Conservation (phyloP, 225 moss, liverwort and hornwort genomes). For the Marchantia polymorpha region DNA sequence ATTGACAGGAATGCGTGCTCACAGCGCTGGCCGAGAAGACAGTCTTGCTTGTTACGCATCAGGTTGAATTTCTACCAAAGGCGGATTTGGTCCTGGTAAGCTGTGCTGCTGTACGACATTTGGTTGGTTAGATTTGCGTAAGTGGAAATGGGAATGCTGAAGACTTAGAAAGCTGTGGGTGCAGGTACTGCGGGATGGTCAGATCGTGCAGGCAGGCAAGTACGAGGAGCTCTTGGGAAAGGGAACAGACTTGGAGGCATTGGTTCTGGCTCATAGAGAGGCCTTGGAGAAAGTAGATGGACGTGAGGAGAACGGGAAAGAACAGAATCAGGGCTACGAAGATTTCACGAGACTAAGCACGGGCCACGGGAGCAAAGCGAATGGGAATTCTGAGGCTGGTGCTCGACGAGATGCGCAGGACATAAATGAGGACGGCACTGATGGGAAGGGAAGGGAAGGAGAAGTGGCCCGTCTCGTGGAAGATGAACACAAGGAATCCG, state of each 20-base stretch:
- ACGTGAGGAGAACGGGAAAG: slow-evolving; percentile 12
- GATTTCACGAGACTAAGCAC: background rate
- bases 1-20: slow-evolving; percentile 46
- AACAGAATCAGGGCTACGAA: background rate
- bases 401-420: background rate
- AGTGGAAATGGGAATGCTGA: background rate
- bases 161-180: background rate
- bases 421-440: background rate
- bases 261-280: slow-evolving; percentile 47
- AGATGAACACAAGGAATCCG: slow-evolving; percentile 42
- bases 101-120: background rate
- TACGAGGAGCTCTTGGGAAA: slow-evolving; percentile 43
- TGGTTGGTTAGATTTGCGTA: background rate
- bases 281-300: slow-evolving; percentile 39
- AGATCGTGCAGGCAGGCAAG: slow-evolving; percentile 61
- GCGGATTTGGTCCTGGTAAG: slow-evolving; percentile 55
- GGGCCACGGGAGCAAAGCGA: background rate
- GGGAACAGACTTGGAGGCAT: slow-evolving; percentile 51
- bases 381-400: background rate
- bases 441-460: slow-evolving; percentile 9
- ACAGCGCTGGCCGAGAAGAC: slow-evolving; percentile 54
- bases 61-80: slow-evolving; percentile 53
- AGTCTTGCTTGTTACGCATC: slow-evolving; percentile 61
- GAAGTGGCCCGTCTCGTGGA: slow-evolving; percentile 33
- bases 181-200: slow-evolving; percentile 59